A percentile compares a stretch with the other conserved stretches of the same genome.
Conservation (phyloP, 306 rosid genomes). For the Corylus avellana region DNA sequence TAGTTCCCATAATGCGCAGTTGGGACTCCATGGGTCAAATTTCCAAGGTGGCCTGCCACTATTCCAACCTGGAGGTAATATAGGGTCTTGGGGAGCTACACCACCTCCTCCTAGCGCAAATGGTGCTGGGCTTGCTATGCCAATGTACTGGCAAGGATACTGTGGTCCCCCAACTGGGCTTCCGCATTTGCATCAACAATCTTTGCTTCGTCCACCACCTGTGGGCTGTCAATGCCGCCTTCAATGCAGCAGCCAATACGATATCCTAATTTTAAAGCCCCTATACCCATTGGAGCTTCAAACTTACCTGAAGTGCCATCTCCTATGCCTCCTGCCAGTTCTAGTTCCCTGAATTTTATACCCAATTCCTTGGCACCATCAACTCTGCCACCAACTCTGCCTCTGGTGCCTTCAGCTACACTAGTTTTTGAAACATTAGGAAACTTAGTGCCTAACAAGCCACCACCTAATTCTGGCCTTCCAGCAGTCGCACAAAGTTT, state of each 20-base stretch:
- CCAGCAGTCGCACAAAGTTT: conserved; percentile 41
- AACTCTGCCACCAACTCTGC: conserved; percentile 15
- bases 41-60: conserved; percentile 75
- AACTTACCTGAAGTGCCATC: conserved; percentile 65
- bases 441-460: conserved; percentile 52
- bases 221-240: conserved; percentile 70
- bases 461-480: conserved; percentile 37
- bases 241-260: conserved; percentile 80
- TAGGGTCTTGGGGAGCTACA: conserved; percentile 83
- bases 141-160: conserved; percentile 97
- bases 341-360: conserved; percentile 40
- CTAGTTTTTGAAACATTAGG: conserved; percentile 57
- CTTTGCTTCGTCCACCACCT: conserved; percentile 81
- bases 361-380: conserved; percentile 46
- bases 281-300: conserved; percentile 62
- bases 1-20: conserved; percentile 58
- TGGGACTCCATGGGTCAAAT: conserved; percentile 72
- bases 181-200: conserved; percentile 78
- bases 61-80: conserved; percentile 83
- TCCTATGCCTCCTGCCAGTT: conserved; percentile 48
- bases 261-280: conserved; percentile 57
- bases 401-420: conserved; percentile 40
- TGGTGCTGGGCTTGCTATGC: conserved; percentile 77
- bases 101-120: conserved; percentile 70
- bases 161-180: conserved; percentile 82